Conservation (phyloP, 305 asterid genomes). For the Solanum hybrid region DNA sequence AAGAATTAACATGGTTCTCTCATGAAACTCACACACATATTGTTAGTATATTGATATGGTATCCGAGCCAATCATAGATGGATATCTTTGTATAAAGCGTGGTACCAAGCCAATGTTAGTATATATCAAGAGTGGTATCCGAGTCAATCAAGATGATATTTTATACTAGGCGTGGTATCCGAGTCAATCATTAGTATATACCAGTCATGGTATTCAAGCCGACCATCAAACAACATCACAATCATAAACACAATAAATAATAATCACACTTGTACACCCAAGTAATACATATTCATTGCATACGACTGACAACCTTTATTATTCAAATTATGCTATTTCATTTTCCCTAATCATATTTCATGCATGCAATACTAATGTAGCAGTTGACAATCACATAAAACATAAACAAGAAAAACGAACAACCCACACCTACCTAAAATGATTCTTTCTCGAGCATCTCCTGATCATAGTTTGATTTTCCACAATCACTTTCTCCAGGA, state of each 20-base stretch:
- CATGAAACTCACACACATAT: neutral
- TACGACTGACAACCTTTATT: too few species aligned
- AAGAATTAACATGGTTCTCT: neutral
- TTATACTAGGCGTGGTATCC: neutral
- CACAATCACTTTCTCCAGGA: neutral
- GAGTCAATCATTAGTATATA: neutral
- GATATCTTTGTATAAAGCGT: too few species aligned
- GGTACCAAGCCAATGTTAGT: neutral
- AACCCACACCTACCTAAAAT: neutral
- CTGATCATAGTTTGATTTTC: neutral
- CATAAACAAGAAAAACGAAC: neutral
- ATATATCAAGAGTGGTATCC: too few species aligned
- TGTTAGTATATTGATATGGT: neutral
- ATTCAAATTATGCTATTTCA: neutral
- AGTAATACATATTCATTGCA: neutral
- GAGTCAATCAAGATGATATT: neutral
- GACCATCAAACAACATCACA: neutral
- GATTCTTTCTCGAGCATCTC: neutral
- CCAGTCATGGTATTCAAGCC: neutral
- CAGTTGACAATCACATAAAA: neutral
- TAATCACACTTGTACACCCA: neutral
- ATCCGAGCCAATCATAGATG: neutral
- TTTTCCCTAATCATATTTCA: neutral
- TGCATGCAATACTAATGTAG: neutral
- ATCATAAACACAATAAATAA: neutral